Conservation (phyloP, 208 protist genomes). For the Crithidia expoeki region DNA sequence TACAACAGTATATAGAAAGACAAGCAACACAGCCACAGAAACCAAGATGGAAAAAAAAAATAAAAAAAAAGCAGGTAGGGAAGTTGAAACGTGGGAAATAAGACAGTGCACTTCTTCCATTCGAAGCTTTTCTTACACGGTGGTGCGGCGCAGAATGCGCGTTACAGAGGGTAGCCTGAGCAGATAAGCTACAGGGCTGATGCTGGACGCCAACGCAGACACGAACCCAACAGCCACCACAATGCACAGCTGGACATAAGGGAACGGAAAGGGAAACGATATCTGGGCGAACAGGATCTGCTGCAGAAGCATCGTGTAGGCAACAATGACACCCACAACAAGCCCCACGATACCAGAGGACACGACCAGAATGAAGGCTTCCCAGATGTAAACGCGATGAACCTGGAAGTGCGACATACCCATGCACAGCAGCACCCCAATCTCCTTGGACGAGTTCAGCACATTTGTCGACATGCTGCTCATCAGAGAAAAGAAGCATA, state of each 20-base stretch:
- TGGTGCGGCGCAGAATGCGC: conserved; percentile 65
- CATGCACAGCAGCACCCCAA: conserved; percentile 93
- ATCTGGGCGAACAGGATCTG: conserved; percentile 90
- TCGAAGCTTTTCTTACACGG: not conserved
- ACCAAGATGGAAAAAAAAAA: not conserved
- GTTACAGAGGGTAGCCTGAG: conserved; percentile 63
- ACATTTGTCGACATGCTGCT: conserved; percentile 94
- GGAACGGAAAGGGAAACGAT: conserved; percentile 91
- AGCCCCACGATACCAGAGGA: conserved; percentile 90
- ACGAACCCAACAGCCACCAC: conserved; percentile 50
- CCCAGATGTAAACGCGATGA: conserved; percentile 94
- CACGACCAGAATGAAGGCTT: conserved; percentile 95
- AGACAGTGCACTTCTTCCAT: not conserved
- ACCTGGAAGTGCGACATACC: conserved; percentile 81
- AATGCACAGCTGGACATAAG: conserved; percentile 74
- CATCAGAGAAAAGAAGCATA: conserved; percentile 96
- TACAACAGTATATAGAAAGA: too few relatives aligned
- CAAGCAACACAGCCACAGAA: too few relatives aligned
- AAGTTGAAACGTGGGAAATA: too few relatives aligned
- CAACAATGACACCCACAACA: conserved; percentile 84
- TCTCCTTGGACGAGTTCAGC: conserved; percentile 94
- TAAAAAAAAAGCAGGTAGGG: not conserved
- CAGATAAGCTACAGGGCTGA: conserved; percentile 56
- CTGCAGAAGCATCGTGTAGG: conserved; percentile 93
- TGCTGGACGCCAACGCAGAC: conserved; percentile 60